phyloP scores from a whole-genome alignment of 2,329 filamentous ascomycete genomes.

The Sphaerulina musiva region DNA sequence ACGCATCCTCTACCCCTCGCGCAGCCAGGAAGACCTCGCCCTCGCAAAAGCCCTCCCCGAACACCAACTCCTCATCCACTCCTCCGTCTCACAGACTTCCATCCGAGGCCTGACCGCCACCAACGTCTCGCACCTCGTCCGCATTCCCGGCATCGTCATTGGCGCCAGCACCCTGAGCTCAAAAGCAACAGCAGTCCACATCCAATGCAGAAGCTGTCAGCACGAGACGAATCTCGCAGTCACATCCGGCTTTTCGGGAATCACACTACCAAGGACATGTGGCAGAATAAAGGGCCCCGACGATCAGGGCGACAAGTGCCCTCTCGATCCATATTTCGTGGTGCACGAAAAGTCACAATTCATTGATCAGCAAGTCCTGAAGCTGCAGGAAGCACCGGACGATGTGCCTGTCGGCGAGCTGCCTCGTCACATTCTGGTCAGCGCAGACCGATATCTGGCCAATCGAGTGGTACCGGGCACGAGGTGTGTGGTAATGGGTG shows the following conservation, averaged over 20 bases:
- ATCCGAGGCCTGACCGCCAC: constrained; percentile 91
- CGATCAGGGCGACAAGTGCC: constrained; percentile 70
- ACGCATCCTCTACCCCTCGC: constrained; percentile 80
- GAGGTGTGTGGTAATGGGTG: constrained; percentile 88
- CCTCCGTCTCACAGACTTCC: constrained; percentile 79
- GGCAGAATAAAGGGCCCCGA: constrained; percentile 45
- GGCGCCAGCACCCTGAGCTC: constrained; percentile 94
- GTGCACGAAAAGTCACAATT: constrained; percentile 90
- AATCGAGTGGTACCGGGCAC: constrained; percentile 94
- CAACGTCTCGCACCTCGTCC: constrained; percentile 88
- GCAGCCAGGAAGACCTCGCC: constrained; percentile 55
- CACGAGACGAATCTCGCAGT: constrained; percentile 65
- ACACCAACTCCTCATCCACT: constrained; percentile 92
- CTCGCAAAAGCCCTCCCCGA: constrained; percentile 52
- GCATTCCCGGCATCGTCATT: constrained; percentile 95
- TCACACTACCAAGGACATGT: constrained; percentile 77
- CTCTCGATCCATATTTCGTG: constrained; percentile 91
- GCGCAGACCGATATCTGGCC: constrained; percentile 90
- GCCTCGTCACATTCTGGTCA: constrained; percentile 88
- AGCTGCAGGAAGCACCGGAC: constrained; percentile 94
- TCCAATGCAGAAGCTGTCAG: constrained; percentile 83
- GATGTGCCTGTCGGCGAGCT: constrained; percentile 96
- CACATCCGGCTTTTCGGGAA: constrained; percentile 77
- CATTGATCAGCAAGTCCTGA: constrained; percentile 96
- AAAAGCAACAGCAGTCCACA: constrained; percentile 78